Evolutionary conservation across 2,329 filamentous ascomycete genomes (phyloP), one percentile per base, ranked within the genome.

Genomic region (Aspergillus tanneri): DNA sequence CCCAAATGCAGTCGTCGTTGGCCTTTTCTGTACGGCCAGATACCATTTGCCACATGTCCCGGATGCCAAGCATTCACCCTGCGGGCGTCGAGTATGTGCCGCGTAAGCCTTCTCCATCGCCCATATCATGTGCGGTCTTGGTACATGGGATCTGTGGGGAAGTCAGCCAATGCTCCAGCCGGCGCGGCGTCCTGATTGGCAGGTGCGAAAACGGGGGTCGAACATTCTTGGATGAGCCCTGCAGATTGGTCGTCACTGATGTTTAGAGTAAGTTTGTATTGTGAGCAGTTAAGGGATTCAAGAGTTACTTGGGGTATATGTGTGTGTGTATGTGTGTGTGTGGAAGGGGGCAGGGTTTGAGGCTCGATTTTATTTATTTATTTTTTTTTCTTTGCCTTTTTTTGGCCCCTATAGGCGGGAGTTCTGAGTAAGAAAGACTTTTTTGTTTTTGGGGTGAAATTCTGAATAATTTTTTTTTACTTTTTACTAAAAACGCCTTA

Each of bases 91-190:
- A 27, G 37, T 47, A 50, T 50, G 53, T 54, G 56, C 56, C 56
- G 56, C 56, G 56, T 58, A 52, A 58, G 56, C 56, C 54, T 53
- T 53, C 56, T 49, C 56, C 56, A 58, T 58, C 47, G 28, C 21
- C 54, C 50, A 52, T 58, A 52, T 58, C 56, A 58, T 56, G 56
- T 56, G 54, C 45, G 53, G 52, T 18, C 54, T 58, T 55, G 55
- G 55, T 54, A 16, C 25, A 34, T 12, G 32, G 45, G 32, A 43
- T 41, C 44, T 52, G 55, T 56, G 53, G 55, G 49, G 50, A 55
- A 30, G 21, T 16, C 25, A 18, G 5, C 42, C 32, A 44, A 36
- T 44, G 41, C 27, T 11, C 5, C 9, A 5, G 6, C n/a, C 3
- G 21, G 10, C 12, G 10, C 5, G 7, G 19, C 14, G 4, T 12